Conservation (phyloP, 1,284 basidiomycete genomes). For the Athelia psychrophila region DNA sequence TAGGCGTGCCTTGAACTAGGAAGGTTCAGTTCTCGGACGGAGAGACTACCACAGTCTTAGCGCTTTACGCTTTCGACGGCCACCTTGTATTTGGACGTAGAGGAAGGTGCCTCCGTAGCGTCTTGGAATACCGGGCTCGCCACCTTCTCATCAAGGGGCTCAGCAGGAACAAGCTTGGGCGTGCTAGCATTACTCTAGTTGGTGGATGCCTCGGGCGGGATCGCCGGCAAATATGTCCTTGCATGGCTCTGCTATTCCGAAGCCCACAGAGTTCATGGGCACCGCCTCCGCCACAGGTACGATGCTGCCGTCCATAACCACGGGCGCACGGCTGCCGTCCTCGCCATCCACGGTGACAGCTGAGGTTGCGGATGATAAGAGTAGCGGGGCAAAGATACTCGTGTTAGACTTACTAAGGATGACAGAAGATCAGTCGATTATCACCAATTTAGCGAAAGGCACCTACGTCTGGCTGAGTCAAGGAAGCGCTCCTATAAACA, state of each 20-base stretch:
- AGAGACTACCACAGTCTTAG: too few relatives aligned
- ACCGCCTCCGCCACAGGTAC: constrained; percentile 14
- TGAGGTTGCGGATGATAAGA: constrained; percentile 27
- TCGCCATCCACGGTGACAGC: constrained; percentile 46
- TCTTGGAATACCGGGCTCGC: neutral
- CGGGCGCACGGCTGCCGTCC: constrained; percentile 39
- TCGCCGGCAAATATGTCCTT: constrained; percentile 59
- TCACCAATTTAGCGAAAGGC: neutral
- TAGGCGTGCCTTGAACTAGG: too few relatives aligned
- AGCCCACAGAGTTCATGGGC: constrained; percentile 37
- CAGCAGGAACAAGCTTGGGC: neutral
- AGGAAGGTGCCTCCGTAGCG: neutral
- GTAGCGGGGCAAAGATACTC: constrained; percentile 33
- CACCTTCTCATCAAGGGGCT: constrained; percentile 5
- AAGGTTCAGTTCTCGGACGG: too few relatives aligned
- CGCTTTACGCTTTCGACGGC: too few relatives aligned
- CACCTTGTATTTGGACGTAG: too few relatives aligned
- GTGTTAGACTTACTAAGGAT: constrained; percentile 54
- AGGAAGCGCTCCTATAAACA: constrained; percentile 57
- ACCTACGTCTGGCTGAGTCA: constrained; percentile 58
- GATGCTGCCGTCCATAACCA: constrained; percentile 40
- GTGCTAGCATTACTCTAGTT: constrained; percentile 25
- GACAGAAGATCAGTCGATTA: constrained; percentile 1
- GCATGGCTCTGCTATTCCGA: constrained; percentile 63
- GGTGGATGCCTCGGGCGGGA: constrained; percentile 33